These are phyloP conservation scores for Monosporascus sp. DNA, from an alignment of 2,329 filamentous ascomycete species.

Conservation along the genomic window DNA sequence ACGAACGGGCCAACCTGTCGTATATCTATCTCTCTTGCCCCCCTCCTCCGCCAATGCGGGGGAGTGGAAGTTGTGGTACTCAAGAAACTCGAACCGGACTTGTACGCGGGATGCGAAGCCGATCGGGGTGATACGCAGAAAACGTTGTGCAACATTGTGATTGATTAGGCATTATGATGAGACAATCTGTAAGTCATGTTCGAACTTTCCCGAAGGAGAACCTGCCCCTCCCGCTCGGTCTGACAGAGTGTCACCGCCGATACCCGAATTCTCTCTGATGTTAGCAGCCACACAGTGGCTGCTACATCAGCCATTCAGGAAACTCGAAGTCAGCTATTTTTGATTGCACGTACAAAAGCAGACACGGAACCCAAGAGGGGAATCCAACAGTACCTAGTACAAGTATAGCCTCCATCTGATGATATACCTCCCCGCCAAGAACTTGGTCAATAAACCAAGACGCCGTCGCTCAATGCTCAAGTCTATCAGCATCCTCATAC, in stretches of 20 bases:
- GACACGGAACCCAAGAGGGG: not conserved
- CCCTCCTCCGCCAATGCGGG: too few species aligned
- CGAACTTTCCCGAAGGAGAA: constrained; percentile 1
- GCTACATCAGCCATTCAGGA: not conserved
- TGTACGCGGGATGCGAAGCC: not conserved
- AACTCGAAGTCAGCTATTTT: too few species aligned
- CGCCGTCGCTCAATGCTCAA: not conserved
- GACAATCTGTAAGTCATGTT: constrained; percentile 2
- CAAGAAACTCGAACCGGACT: not conserved
- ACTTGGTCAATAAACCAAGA: not conserved
- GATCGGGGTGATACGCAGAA: not conserved
- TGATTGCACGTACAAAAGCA: not conserved
- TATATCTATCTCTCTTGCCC: not conserved
- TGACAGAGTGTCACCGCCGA: constrained; percentile 1
- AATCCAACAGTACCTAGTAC: not conserved
- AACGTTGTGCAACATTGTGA: constrained; percentile 3
- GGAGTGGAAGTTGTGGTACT: too few species aligned
- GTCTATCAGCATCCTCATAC: not conserved
- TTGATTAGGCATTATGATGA: not conserved
- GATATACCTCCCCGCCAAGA: not conserved
- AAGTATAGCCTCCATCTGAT: not conserved
- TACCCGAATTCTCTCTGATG: not conserved
- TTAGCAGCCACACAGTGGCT: not conserved
- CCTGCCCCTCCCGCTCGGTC: constrained; percentile 1
- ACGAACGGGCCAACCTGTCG: not conserved